Conservation (phyloP, 2,329 filamentous ascomycete genomes). For the Trichoderma harzianum region DNA sequence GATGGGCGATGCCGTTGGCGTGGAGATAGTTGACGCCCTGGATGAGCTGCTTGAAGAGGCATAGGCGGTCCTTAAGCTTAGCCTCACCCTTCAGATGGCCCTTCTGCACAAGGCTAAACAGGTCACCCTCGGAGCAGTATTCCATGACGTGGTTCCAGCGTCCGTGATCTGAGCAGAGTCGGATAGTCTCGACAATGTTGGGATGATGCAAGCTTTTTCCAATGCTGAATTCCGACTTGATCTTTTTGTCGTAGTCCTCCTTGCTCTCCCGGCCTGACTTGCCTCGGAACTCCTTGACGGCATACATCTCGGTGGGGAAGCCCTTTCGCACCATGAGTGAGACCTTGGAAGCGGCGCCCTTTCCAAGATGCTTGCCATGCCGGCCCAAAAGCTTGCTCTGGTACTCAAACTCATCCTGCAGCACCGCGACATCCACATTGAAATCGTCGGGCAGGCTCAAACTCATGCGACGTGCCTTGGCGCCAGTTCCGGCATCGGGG, state of each 20-base stretch:
- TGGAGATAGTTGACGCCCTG: slow-evolving; percentile 82
- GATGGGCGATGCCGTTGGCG: slow-evolving; percentile 79
- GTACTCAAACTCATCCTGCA: slow-evolving; percentile 68
- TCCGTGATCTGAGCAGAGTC: slow-evolving; percentile 69
- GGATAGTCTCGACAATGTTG: slow-evolving; percentile 79
- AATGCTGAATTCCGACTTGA: slow-evolving; percentile 87
- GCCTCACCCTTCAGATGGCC: slow-evolving; percentile 64
- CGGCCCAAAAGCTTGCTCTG: slow-evolving; percentile 67
- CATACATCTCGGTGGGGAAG: slow-evolving; percentile 63
- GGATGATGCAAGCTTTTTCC: slow-evolving; percentile 81
- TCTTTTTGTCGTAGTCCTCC: slow-evolving; percentile 79
- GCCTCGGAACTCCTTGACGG: slow-evolving; percentile 82
- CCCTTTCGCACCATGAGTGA: slow-evolving; percentile 74
- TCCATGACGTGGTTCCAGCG: slow-evolving; percentile 94
- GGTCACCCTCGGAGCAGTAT: slow-evolving; percentile 77
- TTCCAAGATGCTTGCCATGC: slow-evolving; percentile 72
- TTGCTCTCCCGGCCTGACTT: slow-evolving; percentile 66
- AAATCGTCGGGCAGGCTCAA: slow-evolving; percentile 72
- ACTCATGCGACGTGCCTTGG: slow-evolving; percentile 77
- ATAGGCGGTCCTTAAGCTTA: slow-evolving; percentile 66
- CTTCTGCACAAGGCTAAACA: slow-evolving; percentile 71
- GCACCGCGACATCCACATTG: slow-evolving; percentile 64
- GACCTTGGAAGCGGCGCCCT: slow-evolving; percentile 79
- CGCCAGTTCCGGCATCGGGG: slow-evolving; percentile 67
- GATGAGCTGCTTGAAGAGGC: slow-evolving; percentile 85